Conservation (phyloP, 2,329 filamentous ascomycete species). For the Aspergillus brasiliensis region DNA sequence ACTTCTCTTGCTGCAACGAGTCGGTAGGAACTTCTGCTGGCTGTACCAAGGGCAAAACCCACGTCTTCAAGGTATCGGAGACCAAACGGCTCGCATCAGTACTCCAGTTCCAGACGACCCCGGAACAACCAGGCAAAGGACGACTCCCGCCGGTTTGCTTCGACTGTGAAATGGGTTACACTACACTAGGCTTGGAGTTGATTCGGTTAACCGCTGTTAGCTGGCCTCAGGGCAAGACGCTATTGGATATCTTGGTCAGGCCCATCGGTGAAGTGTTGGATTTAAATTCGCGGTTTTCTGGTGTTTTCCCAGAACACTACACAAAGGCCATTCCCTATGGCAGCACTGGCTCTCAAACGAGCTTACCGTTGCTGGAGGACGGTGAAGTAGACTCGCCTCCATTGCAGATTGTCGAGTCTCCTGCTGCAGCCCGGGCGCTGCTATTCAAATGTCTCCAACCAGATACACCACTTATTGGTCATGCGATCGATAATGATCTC, state of each 20-base stretch:
- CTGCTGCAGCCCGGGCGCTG: constrained; percentile 71
- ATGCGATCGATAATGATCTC: constrained; percentile 93
- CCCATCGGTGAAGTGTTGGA: constrained; percentile 84
- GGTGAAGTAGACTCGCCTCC: constrained; percentile 34
- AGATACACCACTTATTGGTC: constrained; percentile 81
- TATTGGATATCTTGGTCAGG: constrained; percentile 83
- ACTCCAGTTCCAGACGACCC: constrained; percentile 79
- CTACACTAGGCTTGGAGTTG: constrained; percentile 81
- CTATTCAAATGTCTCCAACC: constrained; percentile 76
- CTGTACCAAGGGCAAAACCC: constrained; percentile 69
- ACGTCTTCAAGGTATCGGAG: constrained; percentile 86
- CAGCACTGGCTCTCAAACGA: constrained; percentile 25
- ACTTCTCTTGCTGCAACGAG: constrained; percentile 79
- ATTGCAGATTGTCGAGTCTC: constrained; percentile 75
- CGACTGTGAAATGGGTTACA: constrained; percentile 98
- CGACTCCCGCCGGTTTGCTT: constrained; percentile 66
- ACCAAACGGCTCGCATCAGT: constrained; percentile 73
- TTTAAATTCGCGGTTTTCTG: constrained; percentile 89
- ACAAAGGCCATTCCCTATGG: constrained; percentile 64
- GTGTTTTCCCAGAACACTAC: constrained; percentile 78
- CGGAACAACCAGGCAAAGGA: constrained; percentile 43
- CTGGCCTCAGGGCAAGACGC: constrained; percentile 74
- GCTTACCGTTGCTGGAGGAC: constrained; percentile 26
- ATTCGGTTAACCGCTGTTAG: constrained; percentile 85
- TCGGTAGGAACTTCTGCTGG: constrained; percentile 71